Percentiles rank a stretch among this genome's conserved stretches.
phyloP scores from a whole-genome alignment of 306 rosid genomes.

The Cucurbita moschata region DNA sequence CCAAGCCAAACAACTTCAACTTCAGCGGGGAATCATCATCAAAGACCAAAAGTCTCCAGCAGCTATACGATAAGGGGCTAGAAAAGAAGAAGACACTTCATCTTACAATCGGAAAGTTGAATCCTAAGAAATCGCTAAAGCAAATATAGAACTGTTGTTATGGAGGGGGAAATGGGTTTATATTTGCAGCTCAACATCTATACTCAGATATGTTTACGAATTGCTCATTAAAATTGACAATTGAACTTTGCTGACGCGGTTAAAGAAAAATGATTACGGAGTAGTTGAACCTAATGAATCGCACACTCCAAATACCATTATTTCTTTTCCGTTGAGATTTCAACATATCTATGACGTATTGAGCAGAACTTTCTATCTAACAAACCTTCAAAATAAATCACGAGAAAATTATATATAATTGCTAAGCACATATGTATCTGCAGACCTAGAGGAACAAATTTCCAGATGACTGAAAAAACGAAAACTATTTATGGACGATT shows the following conservation, averaged over 20 bases:
- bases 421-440: not conserved
- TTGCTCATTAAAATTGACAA: not conserved
- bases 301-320: not conserved
- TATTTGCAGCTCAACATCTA: not conserved
- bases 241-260: not conserved
- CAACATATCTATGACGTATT: not conserved
- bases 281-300: not conserved
- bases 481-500: not conserved
- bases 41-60: not conserved
- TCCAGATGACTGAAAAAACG: not conserved
- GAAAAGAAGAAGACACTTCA: not conserved
- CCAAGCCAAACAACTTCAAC: not conserved
- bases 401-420: not conserved
- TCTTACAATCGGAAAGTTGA: not conserved
- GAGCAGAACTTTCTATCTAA: not conserved
- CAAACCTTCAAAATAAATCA: not conserved
- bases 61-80: not conserved
- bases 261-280: not conserved
- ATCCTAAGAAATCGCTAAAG: not conserved
- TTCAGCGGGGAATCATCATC: not conserved
- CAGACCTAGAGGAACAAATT: not conserved
- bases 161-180: not conserved
- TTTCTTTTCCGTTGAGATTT: not conserved
- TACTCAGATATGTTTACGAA: not conserved
- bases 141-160: not conserved